Conservation (phyloP, 345 rosid genomes). For the Brassica nigra region DNA sequence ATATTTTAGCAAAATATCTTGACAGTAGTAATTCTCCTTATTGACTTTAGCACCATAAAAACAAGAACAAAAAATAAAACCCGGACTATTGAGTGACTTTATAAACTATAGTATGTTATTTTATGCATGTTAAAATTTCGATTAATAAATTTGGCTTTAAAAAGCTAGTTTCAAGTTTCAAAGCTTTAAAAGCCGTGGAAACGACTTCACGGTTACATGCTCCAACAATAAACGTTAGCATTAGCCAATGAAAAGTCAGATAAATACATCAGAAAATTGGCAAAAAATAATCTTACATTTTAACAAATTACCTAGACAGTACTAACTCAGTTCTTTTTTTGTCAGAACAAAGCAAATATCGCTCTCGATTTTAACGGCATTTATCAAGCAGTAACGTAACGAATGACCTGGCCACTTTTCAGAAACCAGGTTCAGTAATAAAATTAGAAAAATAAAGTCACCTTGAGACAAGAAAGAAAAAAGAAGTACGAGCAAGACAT, state of each 20-base stretch:
- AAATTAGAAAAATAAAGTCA: background rate
- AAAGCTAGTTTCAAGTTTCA: too few relatives aligned
- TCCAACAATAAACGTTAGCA: background rate
- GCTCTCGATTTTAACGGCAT: slow-evolving; percentile 20
- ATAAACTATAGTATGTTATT: background rate
- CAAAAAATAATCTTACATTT: background rate
- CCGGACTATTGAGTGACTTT: background rate
- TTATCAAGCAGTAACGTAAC: slow-evolving; percentile 15
- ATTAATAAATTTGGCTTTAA: too few relatives aligned
- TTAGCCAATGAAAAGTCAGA: background rate
- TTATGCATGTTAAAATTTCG: background rate
- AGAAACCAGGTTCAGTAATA: slow-evolving; percentile 20
- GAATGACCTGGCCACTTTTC: slow-evolving; percentile 16
- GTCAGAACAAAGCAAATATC: background rate
- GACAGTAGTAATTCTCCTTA: background rate
- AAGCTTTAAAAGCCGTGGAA: too few relatives aligned
- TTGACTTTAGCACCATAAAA: background rate
- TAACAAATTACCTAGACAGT: background rate
- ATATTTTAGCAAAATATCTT: background rate
- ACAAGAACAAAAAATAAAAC: background rate
- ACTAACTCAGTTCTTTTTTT: background rate
- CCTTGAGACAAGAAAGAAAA: background rate
- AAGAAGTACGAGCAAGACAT: slow-evolving; percentile 32
- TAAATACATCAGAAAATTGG: background rate
- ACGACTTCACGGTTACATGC: background rate